These are phyloP conservation scores for Salix suchowensis DNA, from an alignment of 345 rosid species.

Conservation along the genomic window DNA sequence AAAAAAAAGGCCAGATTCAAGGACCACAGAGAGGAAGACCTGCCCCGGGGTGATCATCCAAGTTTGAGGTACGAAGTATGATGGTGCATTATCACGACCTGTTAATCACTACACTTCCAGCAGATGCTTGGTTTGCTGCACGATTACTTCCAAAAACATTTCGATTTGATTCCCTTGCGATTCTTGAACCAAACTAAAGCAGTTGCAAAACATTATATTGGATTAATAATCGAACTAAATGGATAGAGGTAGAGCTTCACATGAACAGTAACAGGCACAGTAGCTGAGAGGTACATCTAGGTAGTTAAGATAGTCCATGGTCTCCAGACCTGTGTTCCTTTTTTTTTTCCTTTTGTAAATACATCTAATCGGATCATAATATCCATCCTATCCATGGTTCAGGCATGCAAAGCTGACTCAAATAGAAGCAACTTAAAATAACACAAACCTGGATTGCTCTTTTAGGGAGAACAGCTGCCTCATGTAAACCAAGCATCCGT, in stretches of 20 bases:
- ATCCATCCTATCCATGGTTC: not conserved
- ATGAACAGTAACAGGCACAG: not conserved
- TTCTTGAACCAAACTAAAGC: slow-evolving; percentile 84
- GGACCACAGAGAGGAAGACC: not conserved
- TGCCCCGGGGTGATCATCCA: not conserved
- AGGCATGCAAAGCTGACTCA: not conserved
- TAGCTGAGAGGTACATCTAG: not conserved
- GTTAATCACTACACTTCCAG: slow-evolving; percentile 51
- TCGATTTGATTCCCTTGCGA: slow-evolving; percentile 82
- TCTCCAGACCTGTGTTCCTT: not conserved
- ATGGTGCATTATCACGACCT: not conserved
- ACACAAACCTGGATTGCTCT: slow-evolving; percentile 85
- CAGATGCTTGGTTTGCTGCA: slow-evolving; percentile 92
- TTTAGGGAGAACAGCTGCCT: slow-evolving; percentile 72
- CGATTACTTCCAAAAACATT: slow-evolving; percentile 91
- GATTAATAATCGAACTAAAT: not conserved
- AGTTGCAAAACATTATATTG: not conserved
- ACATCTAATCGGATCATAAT: not conserved
- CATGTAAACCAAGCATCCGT: slow-evolving; percentile 62
- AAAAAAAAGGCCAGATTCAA: not conserved
- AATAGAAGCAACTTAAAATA: not conserved
- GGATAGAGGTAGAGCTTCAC: not conserved
- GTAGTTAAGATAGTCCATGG: not conserved
- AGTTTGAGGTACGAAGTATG: not conserved
- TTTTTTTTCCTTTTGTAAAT: not conserved